These are phyloP conservation scores for Ulota crispa DNA, from an alignment of 225 moss, liverwort and hornwort species.

Conservation along the genomic window DNA sequence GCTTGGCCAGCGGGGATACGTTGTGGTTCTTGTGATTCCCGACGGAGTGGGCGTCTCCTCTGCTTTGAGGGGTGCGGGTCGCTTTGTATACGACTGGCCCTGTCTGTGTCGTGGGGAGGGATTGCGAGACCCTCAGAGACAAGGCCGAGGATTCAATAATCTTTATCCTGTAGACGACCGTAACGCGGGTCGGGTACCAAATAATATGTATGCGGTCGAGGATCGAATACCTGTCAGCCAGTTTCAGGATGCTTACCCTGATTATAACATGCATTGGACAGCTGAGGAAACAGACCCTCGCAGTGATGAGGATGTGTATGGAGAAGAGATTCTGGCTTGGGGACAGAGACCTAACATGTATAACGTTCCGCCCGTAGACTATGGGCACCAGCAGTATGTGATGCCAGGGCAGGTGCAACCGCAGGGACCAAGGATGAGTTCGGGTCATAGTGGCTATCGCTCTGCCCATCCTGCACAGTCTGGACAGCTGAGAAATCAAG, in stretches of 20 bases:
- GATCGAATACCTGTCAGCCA: constrained; percentile 56
- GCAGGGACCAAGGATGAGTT: constrained; percentile 50
- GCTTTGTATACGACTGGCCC: constrained; percentile 90
- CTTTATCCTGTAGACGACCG: constrained; percentile 47
- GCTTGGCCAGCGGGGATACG: constrained; percentile 85
- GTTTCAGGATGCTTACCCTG: constrained; percentile 53
- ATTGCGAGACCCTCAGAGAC: constrained; percentile 46
- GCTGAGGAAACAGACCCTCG: constrained; percentile 47
- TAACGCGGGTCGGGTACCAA: constrained; percentile 38
- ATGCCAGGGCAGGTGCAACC: constrained; percentile 56
- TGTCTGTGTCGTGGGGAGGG: constrained; percentile 68
- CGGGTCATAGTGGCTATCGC: constrained; percentile 35
- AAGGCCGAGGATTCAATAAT: constrained; percentile 35
- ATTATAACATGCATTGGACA: constrained; percentile 36
- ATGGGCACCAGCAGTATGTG: constrained; percentile 61
- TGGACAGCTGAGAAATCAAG: constrained; percentile 42
- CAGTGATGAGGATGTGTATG: constrained; percentile 55
- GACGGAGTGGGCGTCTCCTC: constrained; percentile 78
- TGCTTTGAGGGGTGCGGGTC: constrained; percentile 75
- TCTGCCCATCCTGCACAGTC: constrained; percentile 33
- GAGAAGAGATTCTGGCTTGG: constrained; percentile 58
- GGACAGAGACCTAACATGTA: constrained; percentile 20
- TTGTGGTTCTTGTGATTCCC: constrained; percentile 81
- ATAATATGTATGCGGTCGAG: constrained; percentile 38
- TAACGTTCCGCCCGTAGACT: constrained; percentile 41